These are phyloP conservation scores for Oryza australiensis DNA, from an alignment of 176 grass and related monocot genomes.

Conservation along the genomic window DNA sequence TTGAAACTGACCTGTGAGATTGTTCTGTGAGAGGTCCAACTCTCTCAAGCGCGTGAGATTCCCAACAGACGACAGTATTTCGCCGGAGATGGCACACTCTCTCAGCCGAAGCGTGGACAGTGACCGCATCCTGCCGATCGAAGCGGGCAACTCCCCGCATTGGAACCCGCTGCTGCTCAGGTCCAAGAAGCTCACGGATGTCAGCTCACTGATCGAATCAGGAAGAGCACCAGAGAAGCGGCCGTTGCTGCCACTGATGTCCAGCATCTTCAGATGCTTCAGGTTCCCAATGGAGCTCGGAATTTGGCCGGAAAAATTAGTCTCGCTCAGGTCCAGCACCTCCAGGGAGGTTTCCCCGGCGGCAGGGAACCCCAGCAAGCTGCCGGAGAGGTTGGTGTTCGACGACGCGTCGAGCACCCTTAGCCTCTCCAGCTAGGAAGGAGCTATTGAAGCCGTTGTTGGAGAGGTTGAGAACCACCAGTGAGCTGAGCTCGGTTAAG, in stretches of 20 bases:
- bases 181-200: constrained; percentile 24
- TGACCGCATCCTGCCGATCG: constrained; percentile 20
- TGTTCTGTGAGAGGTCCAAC: constrained; percentile 31
- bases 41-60: constrained; percentile 4
- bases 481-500: constrained; percentile 30
- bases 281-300: constrained; percentile 46
- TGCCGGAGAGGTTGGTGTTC: constrained; percentile 46
- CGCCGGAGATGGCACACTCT: constrained; percentile 25
- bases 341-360: constrained; percentile 28
- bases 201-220: constrained; percentile 2
- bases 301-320: constrained; percentile 41
- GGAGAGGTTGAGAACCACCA: constrained; percentile 41
- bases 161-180: constrained; percentile 30
- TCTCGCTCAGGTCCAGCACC: constrained; percentile 37
- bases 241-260: constrained; percentile 7
- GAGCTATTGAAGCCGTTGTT: constrained; percentile 39
- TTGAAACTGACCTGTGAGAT: constrained; percentile 29
- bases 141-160: constrained; percentile 6
- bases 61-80: not conserved
- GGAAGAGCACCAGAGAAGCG: constrained; percentile 11
- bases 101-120: constrained; percentile 13
- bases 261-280: constrained; percentile 3
- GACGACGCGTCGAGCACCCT: constrained; percentile 45
- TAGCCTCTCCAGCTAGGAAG: constrained; percentile 41
- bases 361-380: constrained; percentile 32